phyloP scores from a whole-genome alignment of 2,329 filamentous ascomycete species.

The Paraphaeosphaeria sporulosa region DNA sequence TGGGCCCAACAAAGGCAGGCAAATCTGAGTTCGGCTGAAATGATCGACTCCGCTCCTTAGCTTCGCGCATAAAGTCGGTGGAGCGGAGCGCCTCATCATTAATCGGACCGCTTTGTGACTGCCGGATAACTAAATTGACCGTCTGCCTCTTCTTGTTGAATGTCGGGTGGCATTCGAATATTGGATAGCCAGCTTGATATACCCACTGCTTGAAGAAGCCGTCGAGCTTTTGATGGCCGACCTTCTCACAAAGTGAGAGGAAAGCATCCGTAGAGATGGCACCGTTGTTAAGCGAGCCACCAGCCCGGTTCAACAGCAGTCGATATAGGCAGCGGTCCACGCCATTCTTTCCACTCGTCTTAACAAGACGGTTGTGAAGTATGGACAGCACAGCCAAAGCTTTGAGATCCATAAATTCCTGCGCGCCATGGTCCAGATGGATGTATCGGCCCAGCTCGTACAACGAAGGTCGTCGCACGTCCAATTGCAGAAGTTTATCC shows the following conservation, averaged over 20 bases:
- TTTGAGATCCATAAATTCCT: constrained; percentile 90
- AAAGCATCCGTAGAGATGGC: constrained; percentile 80
- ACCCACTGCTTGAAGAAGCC: constrained; percentile 96
- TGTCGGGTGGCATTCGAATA: constrained; percentile 82
- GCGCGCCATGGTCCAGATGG: constrained; percentile 82
- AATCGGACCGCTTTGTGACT: constrained; percentile 55
- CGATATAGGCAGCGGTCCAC: constrained; percentile 85
- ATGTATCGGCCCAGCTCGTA: constrained; percentile 80
- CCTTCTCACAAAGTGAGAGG: constrained; percentile 83
- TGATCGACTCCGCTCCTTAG: constrained; percentile 77
- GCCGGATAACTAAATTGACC: constrained; percentile 88
- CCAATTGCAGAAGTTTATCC: constrained; percentile 81
- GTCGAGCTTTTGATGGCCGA: constrained; percentile 85
- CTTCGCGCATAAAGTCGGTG: constrained; percentile 80
- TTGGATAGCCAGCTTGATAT: constrained; percentile 84
- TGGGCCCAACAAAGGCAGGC: constrained; percentile 89
- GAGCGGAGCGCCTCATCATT: constrained; percentile 63
- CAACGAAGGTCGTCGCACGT: constrained; percentile 82
- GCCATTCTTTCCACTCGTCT: constrained; percentile 84
- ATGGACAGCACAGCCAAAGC: constrained; percentile 92
- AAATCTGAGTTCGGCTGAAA: constrained; percentile 75
- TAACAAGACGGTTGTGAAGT: constrained; percentile 87
- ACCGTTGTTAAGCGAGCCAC: constrained; percentile 74
- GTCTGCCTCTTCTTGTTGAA: constrained; percentile 99
- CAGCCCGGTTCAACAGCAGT: constrained; percentile 85